Evolutionary conservation across 2,329 filamentous ascomycete genomes (phyloP), one percentile per base, ranked within the genome.

Genomic region (Epicoccum sorghinum): DNA sequence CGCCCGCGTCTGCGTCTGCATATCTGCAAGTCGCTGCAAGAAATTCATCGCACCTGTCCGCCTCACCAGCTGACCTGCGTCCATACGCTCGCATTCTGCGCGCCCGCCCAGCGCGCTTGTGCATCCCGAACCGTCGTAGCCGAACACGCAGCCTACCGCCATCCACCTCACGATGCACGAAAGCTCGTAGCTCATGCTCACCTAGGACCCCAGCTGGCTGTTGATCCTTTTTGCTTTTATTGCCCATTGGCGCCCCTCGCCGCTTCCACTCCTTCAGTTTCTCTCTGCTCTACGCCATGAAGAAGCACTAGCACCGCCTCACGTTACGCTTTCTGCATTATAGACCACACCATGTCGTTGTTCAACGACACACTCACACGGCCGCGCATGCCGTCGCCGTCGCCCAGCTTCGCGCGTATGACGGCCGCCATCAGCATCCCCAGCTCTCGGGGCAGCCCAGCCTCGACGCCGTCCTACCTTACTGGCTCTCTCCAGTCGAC

Each of bases 401-500:
- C 64, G 36, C 68, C 70, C 32, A 70, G 65, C 47, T 72, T 66
- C 46, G 59, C 58, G 8, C 66, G 70, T 55, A 64, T 60, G 52
- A 61, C 67, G 32, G 47, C 62, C 23, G 68, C 72, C 46, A 70
- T 74, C 59, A 71, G 53, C 60, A 77, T 72, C 25, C 66, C 73
- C 38, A 65, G 69, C 51, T 71, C 75, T 29, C 69, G 76, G 44
- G 71, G 66, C 66, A 79, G 75, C 57, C 77, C 77, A 14, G 65
- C 72, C 24, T 71, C 72, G 24, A 68, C 68, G 10, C 69, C 74
- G 40, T 71, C 70, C 30, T 61, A 66, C 55, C 64, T 83, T 52
- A 84, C 82, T 72, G 86, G 83, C 69, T 89, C 87, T 8, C 75
- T 88, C 52, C 86, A 89, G 66, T 81, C 82, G 3, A 90, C 89